phyloP scores from a whole-genome alignment of 1,284 basidiomycete genomes.

The Schizopora paradoxa region DNA sequence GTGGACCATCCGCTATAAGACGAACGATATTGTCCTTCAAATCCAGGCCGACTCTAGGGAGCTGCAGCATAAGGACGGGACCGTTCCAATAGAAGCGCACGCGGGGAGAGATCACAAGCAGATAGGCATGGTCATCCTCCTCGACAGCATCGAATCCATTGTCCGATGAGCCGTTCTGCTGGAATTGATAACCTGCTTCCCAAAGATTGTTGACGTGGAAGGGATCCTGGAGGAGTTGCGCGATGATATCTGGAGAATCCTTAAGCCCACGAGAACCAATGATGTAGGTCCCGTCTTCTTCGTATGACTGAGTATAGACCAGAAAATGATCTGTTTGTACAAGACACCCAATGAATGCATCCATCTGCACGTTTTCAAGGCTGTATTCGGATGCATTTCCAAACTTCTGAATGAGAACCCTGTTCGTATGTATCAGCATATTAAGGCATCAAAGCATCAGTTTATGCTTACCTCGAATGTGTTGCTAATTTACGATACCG shows the following conservation, averaged over 20 bases:
- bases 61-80: constrained; percentile 68
- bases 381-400: constrained; percentile 95
- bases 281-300: constrained; percentile 92
- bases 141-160: constrained; percentile 47
- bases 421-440: constrained; percentile 25
- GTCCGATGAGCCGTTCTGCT: constrained; percentile 43
- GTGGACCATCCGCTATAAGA: constrained; percentile 84
- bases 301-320: constrained; percentile 87
- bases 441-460: background rate
- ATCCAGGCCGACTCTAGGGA: constrained; percentile 72
- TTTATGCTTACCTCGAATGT: constrained; percentile 72
- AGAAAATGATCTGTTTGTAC: constrained; percentile 90
- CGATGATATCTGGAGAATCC: constrained; percentile 78
- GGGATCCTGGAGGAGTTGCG: constrained; percentile 78
- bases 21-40: constrained; percentile 80
- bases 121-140: constrained; percentile 52
- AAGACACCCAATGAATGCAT: constrained; percentile 76
- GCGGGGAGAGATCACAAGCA: constrained; percentile 84
- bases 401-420: constrained; percentile 80
- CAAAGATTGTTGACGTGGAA: constrained; percentile 69
- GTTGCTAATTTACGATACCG: constrained; percentile 93
- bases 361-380: constrained; percentile 76
- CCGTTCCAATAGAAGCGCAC: constrained; percentile 94
- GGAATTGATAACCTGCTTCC: constrained; percentile 48
- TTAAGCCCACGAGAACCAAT: constrained; percentile 82